Evolutionary conservation across 1,284 basidiomycete genomes (phyloP).

Genomic region (Leccinum proliferum): DNA sequence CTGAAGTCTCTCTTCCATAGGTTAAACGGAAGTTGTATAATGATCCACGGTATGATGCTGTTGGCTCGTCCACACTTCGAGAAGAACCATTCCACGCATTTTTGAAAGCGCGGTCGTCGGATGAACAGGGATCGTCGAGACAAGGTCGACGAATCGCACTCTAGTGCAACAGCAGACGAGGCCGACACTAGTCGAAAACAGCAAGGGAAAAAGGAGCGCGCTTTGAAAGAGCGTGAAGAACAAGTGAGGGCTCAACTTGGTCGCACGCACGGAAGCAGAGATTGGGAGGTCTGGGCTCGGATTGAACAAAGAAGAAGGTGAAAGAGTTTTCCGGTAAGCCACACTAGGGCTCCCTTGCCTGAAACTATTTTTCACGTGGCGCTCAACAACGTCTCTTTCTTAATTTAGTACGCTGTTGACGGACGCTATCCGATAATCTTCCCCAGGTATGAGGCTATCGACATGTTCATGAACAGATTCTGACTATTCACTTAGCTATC

Average conservation of each 20-base stretch:
- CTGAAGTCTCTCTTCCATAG: slow-evolving; percentile 32
- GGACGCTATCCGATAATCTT: slow-evolving; percentile 75
- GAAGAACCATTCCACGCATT: slow-evolving; percentile 87
- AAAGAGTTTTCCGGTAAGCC: slow-evolving; percentile 77
- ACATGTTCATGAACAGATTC: slow-evolving; percentile 24
- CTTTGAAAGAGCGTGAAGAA: slow-evolving; percentile 81
- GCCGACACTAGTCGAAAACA: slow-evolving; percentile 35
- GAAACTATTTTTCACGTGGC: slow-evolving; percentile 28
- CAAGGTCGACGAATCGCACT: slow-evolving; percentile 2
- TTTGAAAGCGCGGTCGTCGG: slow-evolving; percentile 43
- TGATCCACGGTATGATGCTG: slow-evolving; percentile 87
- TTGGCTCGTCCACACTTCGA: slow-evolving; percentile 84
- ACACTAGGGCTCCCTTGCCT: slow-evolving; percentile 18
- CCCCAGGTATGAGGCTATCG: slow-evolving; percentile 63
- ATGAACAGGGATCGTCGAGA: slow-evolving; percentile 7
- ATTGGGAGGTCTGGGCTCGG: slow-evolving; percentile 67
- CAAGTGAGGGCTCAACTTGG: slow-evolving; percentile 69
- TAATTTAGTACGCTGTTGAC: slow-evolving; percentile 67
- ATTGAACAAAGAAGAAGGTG: slow-evolving; percentile 76
- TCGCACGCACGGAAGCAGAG: slow-evolving; percentile 52
- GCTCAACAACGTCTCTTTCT: slow-evolving; percentile 33
- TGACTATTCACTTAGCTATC: slow-evolving; percentile 45
- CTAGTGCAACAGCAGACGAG: slow-evolving; percentile 13
- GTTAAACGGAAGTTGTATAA: slow-evolving; percentile 58
- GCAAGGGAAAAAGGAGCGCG: slow-evolving; percentile 59